Base-by-base conservation (phyloP, 305 asterid species). In the Rubia tinctorum region DNA sequence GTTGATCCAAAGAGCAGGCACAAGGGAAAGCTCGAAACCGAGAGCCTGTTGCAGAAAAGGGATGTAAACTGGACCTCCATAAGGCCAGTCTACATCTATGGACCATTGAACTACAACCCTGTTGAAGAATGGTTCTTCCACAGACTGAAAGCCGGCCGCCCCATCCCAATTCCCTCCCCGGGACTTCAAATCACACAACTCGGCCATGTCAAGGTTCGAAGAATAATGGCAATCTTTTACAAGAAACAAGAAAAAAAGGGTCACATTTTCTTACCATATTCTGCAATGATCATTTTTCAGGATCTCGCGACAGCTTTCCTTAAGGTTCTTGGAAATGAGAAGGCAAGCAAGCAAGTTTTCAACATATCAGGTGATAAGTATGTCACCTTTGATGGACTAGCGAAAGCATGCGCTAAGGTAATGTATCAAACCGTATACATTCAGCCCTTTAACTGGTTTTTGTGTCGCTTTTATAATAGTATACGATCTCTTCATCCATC, bases 61-160 rank as follows among this genome's bases (percentile, higher is more conserved):
- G 96, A 70, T 15, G 95, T 95, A 75, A 95, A 92, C 80, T 95
- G 92, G 94, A 95, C 98, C 45, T 91, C 98, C 10, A 13, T 95
- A 8, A 89, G 98, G 84, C 99, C 99, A 11, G 99, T 95, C 74
- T 95, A 95, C 81, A 95, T 95, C 68, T 95, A 92, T 37, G 98
- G 98, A 12, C 98, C 99, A 39, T 81, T 92, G 77, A 95, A 95
- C 90, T 95, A 95, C 84, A 95, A 95, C 83, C 98, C 99, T 1
- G 97, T 95, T 13, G 99, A 95, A 80, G 98, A 95, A 62, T 92
- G 99, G 99, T 95, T 95, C 90, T 95, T 95, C 89, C 99, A 95
- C 89, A 86, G 98, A 49, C 74, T 95, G 78, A 95, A 95, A 88
- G 99, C 91, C 0, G 97, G 98, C 10, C 97, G 99, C 15, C 98